phyloP scores from a whole-genome alignment of 1,284 basidiomycete genomes.

The Cystobasidiaceae sp. region DNA sequence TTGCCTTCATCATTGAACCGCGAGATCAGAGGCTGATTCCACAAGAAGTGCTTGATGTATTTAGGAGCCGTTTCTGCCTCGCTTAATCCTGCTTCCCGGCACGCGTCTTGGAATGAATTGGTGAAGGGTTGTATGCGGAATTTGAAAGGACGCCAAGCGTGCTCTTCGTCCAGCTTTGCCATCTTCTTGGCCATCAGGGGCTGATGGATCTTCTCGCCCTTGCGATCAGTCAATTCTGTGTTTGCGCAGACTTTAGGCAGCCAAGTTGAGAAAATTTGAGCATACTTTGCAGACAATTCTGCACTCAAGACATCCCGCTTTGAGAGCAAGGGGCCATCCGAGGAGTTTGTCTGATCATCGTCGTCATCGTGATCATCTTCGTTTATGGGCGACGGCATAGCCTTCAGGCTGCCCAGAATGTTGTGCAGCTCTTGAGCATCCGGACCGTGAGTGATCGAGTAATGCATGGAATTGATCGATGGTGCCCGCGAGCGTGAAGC shows the following conservation, averaged over 20 bases:
- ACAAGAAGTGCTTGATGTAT: slow-evolving; percentile 88
- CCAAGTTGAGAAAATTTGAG: slow-evolving; percentile 17
- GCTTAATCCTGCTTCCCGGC: slow-evolving; percentile 52
- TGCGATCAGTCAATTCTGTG: slow-evolving; percentile 74
- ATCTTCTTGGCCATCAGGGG: slow-evolving; percentile 95
- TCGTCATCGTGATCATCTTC: slow-evolving; percentile 25
- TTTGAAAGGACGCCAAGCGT: slow-evolving; percentile 97
- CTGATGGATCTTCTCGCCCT: slow-evolving; percentile 96
- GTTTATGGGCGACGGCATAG: slow-evolving; percentile 24
- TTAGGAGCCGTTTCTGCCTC: slow-evolving; percentile 55
- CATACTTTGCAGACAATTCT: slow-evolving; percentile 11
- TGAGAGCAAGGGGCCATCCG: not conserved
- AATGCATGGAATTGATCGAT: not conserved
- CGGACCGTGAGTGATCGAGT: not conserved
- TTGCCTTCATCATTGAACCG: slow-evolving; percentile 99
- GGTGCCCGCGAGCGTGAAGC: slow-evolving; percentile 21
- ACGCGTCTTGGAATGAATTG: slow-evolving; percentile 89
- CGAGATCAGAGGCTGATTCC: slow-evolving; percentile 85
- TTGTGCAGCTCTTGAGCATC: slow-evolving; percentile 24
- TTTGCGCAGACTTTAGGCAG: slow-evolving; percentile 19
- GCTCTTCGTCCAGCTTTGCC: slow-evolving; percentile 88
- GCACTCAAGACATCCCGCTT: not conserved
- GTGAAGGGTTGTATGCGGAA: slow-evolving; percentile 99
- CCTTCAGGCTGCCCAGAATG: slow-evolving; percentile 20
- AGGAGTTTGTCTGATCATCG: not conserved